These are phyloP conservation scores for Penicillium manginii DNA, from an alignment of 495 filamentous ascomycete genomes.

Conservation along the genomic window DNA sequence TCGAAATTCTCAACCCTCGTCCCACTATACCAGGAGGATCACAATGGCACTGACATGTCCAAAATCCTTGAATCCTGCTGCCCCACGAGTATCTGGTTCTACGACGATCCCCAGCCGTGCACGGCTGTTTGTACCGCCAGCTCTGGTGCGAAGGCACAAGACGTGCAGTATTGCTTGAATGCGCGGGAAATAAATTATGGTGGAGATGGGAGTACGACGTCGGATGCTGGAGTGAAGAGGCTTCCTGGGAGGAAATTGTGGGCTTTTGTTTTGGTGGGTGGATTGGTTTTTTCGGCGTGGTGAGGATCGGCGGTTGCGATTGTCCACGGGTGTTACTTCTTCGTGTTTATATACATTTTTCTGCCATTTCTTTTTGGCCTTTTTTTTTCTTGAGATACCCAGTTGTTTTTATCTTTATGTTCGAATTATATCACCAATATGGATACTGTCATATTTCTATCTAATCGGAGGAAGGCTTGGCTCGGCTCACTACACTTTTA, in stretches of 20 bases:
- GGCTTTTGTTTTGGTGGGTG: constrained; percentile 11
- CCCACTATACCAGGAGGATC: constrained; percentile 23
- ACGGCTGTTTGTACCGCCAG: constrained; percentile 22
- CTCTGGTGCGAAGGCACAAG: constrained; percentile 9
- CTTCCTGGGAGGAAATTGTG: not conserved
- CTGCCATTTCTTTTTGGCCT: not conserved
- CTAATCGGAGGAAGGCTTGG: too few species aligned
- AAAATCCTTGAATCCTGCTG: constrained; percentile 19
- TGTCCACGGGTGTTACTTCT: not conserved
- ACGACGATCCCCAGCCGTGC: constrained; percentile 22
- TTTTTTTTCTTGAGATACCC: constrained; percentile 8
- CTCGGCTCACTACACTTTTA: too few species aligned
- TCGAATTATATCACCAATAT: not conserved
- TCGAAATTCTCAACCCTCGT: constrained; percentile 20
- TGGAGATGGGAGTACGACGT: constrained; percentile 1
- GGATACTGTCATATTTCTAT: too few species aligned
- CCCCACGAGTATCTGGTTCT: constrained; percentile 13
- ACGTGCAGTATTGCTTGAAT: constrained; percentile 27
- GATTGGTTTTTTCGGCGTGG: constrained; percentile 20
- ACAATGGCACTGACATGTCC: constrained; percentile 10
- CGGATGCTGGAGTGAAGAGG: not conserved
- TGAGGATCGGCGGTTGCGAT: constrained; percentile 5
- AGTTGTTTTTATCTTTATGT: constrained; percentile 7
- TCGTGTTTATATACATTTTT: constrained; percentile 16
- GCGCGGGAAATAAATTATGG: constrained; percentile 14